Evolutionary conservation across 106 monocot species (phyloP).

Genomic region (Apostasia ramifera): DNA sequence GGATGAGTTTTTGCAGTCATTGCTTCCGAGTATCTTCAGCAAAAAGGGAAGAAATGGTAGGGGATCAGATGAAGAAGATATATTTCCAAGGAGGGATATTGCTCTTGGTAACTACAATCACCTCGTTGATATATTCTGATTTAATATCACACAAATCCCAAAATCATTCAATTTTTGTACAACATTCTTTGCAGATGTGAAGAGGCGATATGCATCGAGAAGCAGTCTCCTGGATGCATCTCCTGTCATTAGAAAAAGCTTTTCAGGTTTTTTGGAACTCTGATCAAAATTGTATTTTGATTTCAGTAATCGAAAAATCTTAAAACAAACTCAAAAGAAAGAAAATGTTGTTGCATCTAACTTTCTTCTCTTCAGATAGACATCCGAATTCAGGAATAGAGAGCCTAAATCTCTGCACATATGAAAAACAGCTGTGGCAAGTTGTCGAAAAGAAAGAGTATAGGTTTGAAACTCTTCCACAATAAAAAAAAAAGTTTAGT

Average conservation of each 20-base stretch:
- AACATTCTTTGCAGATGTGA: constrained; percentile 27
- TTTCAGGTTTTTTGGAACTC: constrained; percentile 41
- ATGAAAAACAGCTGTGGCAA: constrained; percentile 18
- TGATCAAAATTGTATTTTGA: not conserved
- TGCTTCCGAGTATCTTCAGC: constrained; percentile 49
- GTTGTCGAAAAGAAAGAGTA: constrained; percentile 33
- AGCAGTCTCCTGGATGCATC: constrained; percentile 41
- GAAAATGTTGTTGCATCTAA: not conserved
- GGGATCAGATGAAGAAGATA: constrained; percentile 38
- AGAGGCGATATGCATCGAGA: constrained; percentile 32
- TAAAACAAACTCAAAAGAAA: not conserved
- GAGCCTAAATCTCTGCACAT: constrained; percentile 38
- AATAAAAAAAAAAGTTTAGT: not conserved
- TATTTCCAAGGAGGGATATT: constrained; percentile 36
- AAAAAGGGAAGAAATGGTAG: constrained; percentile 41
- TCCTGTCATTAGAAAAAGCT: constrained; percentile 47
- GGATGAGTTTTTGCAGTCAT: constrained; percentile 23
- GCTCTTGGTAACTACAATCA: constrained; percentile 11
- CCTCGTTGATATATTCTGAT: not conserved
- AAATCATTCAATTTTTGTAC: not conserved
- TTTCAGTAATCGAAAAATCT: too few species aligned
- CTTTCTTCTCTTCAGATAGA: constrained; percentile 45
- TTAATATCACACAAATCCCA: not conserved
- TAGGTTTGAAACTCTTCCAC: constrained; percentile 22
- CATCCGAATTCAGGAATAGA: constrained; percentile 46